Evolutionary conservation across 768 basidiomycete species (phyloP).

Genomic region (Floccularia luteovirens): DNA sequence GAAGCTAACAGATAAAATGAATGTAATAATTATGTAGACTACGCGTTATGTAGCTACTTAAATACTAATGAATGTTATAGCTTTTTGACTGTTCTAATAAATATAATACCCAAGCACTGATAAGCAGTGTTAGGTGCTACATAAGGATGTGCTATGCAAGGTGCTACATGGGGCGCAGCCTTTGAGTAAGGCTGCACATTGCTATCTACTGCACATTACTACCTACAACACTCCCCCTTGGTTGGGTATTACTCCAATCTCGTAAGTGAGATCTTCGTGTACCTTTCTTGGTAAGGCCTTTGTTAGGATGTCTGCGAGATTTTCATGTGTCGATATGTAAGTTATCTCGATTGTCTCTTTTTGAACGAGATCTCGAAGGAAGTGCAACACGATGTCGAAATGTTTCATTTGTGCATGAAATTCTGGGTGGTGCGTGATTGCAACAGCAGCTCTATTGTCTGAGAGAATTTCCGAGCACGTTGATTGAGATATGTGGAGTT

Average conservation of each 20-base stretch:
- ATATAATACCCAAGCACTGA: too few relatives aligned
- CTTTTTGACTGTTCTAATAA: too few relatives aligned
- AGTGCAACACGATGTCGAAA: constrained; percentile 11
- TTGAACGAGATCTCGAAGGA: constrained; percentile 7
- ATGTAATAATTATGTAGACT: too few relatives aligned
- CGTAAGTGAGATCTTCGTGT: constrained; percentile 7
- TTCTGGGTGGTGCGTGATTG: constrained; percentile 10
- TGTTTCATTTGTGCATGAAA: constrained; percentile 15
- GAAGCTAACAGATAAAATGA: too few relatives aligned
- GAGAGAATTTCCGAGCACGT: constrained; percentile 3
- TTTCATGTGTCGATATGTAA: constrained; percentile 7
- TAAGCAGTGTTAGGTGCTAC: too few relatives aligned
- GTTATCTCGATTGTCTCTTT: constrained; percentile 3
- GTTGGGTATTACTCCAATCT: constrained; percentile 7
- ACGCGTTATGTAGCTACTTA: too few relatives aligned
- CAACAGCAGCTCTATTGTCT: constrained; percentile 13
- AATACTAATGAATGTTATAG: too few relatives aligned
- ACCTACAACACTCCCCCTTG: constrained; percentile 9
- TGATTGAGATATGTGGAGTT: constrained; percentile 5
- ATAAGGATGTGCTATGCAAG: too few relatives aligned
- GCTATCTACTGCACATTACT: too few relatives aligned
- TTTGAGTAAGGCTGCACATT: too few relatives aligned
- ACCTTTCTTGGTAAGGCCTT: constrained; percentile 7
- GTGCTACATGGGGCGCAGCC: too few relatives aligned
- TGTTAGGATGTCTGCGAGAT: constrained; percentile 11